Conservation (phyloP, 441 rosid species). For the Populus hybrid region DNA sequence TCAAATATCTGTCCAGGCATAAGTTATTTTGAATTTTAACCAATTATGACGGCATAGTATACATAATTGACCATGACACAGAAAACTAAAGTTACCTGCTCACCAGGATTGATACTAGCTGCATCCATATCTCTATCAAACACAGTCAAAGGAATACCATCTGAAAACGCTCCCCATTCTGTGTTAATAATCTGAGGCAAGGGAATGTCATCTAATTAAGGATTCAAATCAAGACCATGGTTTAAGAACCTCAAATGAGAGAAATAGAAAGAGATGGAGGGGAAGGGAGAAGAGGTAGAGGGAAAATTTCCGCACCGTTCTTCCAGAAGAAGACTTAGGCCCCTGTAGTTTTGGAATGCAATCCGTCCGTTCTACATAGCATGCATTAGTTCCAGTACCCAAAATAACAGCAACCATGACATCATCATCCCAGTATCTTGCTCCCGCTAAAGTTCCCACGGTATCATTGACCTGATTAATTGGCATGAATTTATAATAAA, state of each 20-base stretch:
- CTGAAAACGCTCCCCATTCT: constrained; percentile 92
- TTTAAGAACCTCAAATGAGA: neutral
- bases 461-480: constrained; percentile 67
- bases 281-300: neutral
- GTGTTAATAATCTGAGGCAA: constrained; percentile 65
- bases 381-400: constrained; percentile 94
- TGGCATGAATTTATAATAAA: constrained; percentile 5
- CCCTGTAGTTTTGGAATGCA: constrained; percentile 63
- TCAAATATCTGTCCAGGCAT: constrained; percentile 55
- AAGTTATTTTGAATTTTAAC: constrained; percentile 16
- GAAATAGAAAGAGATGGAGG: neutral
- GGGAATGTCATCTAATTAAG: constrained; percentile 7
- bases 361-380: constrained; percentile 69
- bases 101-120: constrained; percentile 74
- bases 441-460: constrained; percentile 85
- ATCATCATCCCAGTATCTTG: constrained; percentile 83
- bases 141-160: constrained; percentile 61
- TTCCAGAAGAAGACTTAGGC: constrained; percentile 38
- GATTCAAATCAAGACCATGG: neutral
- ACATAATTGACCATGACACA: neutral
- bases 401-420: constrained; percentile 87
- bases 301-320: constrained; percentile 40
- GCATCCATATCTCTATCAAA: constrained; percentile 81
- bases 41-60: neutral
- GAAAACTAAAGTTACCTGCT: constrained; percentile 55